Evolutionary conservation across 106 monocot species (phyloP).

Genomic region (Phalaenopsis equestris): DNA sequence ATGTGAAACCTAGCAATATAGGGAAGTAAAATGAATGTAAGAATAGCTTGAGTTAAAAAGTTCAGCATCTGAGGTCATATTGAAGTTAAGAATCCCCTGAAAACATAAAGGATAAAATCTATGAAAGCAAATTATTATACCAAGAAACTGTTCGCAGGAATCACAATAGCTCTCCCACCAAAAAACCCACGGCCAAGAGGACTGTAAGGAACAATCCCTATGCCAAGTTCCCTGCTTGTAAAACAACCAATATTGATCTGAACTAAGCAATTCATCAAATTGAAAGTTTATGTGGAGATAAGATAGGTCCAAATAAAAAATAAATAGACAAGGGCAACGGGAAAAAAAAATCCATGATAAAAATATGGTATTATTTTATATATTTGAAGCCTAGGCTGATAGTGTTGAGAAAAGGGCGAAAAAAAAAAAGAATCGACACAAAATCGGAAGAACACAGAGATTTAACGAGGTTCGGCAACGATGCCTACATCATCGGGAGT

Average conservation of each 20-base stretch:
- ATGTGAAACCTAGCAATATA: conserved; percentile 17
- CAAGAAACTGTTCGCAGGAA: conserved; percentile 13
- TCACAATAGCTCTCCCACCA: conserved; percentile 26
- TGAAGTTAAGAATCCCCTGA: not conserved
- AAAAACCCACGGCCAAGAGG: conserved; percentile 52
- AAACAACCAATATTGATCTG: not conserved
- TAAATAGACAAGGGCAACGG: not conserved
- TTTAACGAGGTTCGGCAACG: too few relatives aligned
- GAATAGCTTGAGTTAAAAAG: not conserved
- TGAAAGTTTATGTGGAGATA: not conserved
- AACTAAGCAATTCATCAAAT: not conserved
- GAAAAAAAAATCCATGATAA: not conserved
- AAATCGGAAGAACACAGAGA: too few relatives aligned
- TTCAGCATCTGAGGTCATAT: too few relatives aligned
- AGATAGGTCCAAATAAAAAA: not conserved
- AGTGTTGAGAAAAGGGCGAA: too few relatives aligned
- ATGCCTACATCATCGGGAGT: too few relatives aligned
- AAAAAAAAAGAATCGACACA: too few relatives aligned
- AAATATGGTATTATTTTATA: not conserved
- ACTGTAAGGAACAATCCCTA: conserved; percentile 47
- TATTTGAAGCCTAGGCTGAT: not conserved
- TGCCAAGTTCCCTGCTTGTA: conserved; percentile 36
- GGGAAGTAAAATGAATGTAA: not conserved
- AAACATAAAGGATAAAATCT: conserved; percentile 2
- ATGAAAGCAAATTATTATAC: conserved; percentile 15